These are phyloP conservation scores for Penicillium sp. DNA, from an alignment of 2,329 filamentous ascomycete genomes.

Conservation along the genomic window DNA sequence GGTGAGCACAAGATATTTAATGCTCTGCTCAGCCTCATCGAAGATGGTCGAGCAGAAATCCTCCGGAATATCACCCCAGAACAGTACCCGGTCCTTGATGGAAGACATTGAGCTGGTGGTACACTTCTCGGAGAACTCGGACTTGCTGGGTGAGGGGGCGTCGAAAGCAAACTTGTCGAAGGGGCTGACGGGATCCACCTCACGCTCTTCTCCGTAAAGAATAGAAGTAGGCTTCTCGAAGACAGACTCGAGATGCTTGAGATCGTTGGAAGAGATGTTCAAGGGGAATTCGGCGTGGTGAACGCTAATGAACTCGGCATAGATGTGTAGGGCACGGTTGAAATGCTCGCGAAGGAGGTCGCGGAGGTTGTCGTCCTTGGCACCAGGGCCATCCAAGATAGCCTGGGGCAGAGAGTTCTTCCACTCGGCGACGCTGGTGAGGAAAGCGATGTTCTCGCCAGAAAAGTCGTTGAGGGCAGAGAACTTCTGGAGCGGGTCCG, in stretches of 20 bases:
- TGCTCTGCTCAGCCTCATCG: conserved; percentile 61
- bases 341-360: conserved; percentile 56
- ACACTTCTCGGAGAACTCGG: conserved; percentile 24
- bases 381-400: conserved; percentile 19
- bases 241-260: conserved; percentile 58
- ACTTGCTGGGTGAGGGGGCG: conserved; percentile 25
- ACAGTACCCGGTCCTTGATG: conserved; percentile 36
- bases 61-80: conserved; percentile 43
- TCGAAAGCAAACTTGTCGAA: conserved; percentile 36
- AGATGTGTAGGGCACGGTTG: conserved; percentile 64
- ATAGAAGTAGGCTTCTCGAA: conserved; percentile 59
- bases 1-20: conserved; percentile 69
- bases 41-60: conserved; percentile 60
- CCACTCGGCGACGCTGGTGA: conserved; percentile 63
- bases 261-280: conserved; percentile 65
- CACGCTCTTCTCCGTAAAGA: conserved; percentile 48
- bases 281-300: conserved; percentile 68
- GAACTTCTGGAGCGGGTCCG: conserved; percentile 59
- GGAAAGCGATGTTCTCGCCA: conserved; percentile 71
- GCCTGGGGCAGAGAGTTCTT: conserved; percentile 41
- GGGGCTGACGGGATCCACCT: conserved; percentile 43
- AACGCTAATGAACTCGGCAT: conserved; percentile 63
- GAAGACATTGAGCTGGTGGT: conserved; percentile 19
- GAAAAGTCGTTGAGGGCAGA: conserved; percentile 70
- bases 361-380: conserved; percentile 26